Evolutionary conservation across 1,284 basidiomycete species (phyloP), one percentile per base, ranked within the genome.

Genomic region (Boletus sp.): DNA sequence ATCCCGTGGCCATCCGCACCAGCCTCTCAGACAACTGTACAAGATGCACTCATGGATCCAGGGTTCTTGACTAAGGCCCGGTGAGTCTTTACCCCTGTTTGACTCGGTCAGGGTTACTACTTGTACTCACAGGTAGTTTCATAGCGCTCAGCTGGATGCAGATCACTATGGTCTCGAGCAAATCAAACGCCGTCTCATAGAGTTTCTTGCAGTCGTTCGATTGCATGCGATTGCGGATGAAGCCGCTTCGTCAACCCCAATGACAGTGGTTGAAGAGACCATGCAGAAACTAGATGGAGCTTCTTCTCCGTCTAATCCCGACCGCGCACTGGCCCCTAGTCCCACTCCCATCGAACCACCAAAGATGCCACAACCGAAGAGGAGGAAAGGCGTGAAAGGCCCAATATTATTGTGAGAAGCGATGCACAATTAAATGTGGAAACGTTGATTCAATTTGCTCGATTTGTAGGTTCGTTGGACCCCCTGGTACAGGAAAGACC

Each of bases 101-200:
- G 21, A 2, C n/a, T 30, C 14, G 6, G 21, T 37, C 1, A 28
- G 5, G 30, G n/a, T 28, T 33, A 14, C 21, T 25, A 11, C 11
- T 27, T 58, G n/a, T 50, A 4, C 59, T 68, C 16, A 73, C 25
- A 2, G 33, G 38, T 44, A 8, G 1, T 23, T 30, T 27, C 23
- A 10, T 52, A 74, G 87, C 23, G 78, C 80, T 21, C 94, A 95
- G 64, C 84, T 96, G 9, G 93, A 96, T 67, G 82, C 87, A 46
- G 94, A 96, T 64, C 94, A 96, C 74, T 96, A 88, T 67, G 94
- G 94, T 2, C 80, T 96, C 14, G 92, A 94, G 67, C 93, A 94
- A 74, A 88, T 96, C 74, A 96, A 97, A 82, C 91, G 93, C 65
- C 84, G 94, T 13, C 80, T 97, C 16, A 90, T 95, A 58, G 94